A percentile compares a stretch with the other conserved stretches of the same genome.
These are phyloP conservation scores for Linum trigynum DNA, from an alignment of 345 rosid species.

Conservation along the genomic window DNA sequence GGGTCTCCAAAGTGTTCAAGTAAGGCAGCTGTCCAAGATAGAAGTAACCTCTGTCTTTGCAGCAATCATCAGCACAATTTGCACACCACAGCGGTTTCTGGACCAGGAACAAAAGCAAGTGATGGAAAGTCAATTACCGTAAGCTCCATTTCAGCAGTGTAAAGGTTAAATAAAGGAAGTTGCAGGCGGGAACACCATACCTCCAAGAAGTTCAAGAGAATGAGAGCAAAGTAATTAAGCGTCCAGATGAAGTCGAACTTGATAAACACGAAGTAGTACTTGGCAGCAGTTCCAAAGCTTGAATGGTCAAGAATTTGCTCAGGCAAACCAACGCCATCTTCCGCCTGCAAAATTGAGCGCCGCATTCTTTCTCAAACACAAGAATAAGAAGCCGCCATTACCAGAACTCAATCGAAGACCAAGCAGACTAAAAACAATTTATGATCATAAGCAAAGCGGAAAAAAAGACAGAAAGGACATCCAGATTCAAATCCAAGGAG, in stretches of 20 bases:
- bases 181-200: constrained; percentile 23
- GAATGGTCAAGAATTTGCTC: constrained; percentile 74
- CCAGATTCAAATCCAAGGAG: neutral
- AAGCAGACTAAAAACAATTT: no score
- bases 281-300: constrained; percentile 53
- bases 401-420: neutral
- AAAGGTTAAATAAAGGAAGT: no score
- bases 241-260: constrained; percentile 69
- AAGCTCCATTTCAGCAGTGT: neutral
- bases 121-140: neutral
- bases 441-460: neutral
- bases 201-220: constrained; percentile 76
- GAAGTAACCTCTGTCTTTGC: constrained; percentile 62
- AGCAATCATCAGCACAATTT: constrained; percentile 34
- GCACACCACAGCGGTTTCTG: constrained; percentile 94
- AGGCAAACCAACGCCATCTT: constrained; percentile 87
- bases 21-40: constrained; percentile 89
- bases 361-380: constrained; percentile 9
- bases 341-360: constrained; percentile 45
- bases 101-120: constrained; percentile 6
- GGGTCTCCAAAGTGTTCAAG: constrained; percentile 54
- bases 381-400: neutral
- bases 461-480: neutral
- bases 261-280: constrained; percentile 51
- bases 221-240: constrained; percentile 71